A percentile compares a stretch with the other conserved stretches of the same genome.
Evolutionary conservation across 129 eudicot species (phyloP).

Genomic region (carrot (Daucus carota)): DH1_v3.0 NC_030385.2:31544001-31544500

Average conservation of each 20-base stretch:
- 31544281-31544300: not conserved
- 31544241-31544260: conserved; percentile 19
- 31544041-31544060: not conserved
- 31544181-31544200: conserved; percentile 40
- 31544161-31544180: conserved; percentile 25
- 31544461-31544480: not conserved
- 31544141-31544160: too few species aligned
- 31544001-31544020: not conserved
- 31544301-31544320: not conserved
- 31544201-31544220: conserved; percentile 13
- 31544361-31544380: not conserved
- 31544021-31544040: not conserved
- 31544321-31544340: too few species aligned
- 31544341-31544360: too few species aligned
- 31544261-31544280: not conserved
- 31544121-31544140: not conserved
- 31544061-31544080: not conserved
- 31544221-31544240: conserved; percentile 25
- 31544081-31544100: not conserved
- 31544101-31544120: not conserved
- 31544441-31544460: not conserved
- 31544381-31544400: not conserved
- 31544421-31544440: not conserved
- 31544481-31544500: too few species aligned
- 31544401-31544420: not conserved